Evolutionary conservation across 768 basidiomycete species (phyloP).

Genomic region (Phanerochaete carnosa): DNA sequence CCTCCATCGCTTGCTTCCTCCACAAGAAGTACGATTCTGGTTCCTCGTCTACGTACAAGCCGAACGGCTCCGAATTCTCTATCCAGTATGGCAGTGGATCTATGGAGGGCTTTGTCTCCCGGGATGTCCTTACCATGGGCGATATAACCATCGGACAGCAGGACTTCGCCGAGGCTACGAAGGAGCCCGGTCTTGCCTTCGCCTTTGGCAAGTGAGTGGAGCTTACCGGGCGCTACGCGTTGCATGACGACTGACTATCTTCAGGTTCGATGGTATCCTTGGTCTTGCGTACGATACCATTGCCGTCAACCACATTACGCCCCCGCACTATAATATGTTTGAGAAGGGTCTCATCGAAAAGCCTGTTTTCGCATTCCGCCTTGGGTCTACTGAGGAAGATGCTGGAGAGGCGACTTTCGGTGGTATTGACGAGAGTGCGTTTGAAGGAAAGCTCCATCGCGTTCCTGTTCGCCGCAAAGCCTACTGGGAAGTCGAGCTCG

Average conservation of each 20-base stretch:
- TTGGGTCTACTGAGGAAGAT: slow-evolving; percentile 83
- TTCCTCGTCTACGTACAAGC: slow-evolving; percentile 79
- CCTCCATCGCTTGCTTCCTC: slow-evolving; percentile 90
- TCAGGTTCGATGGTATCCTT: slow-evolving; percentile 91
- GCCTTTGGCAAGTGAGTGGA: slow-evolving; percentile 90
- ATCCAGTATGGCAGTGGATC: slow-evolving; percentile 96
- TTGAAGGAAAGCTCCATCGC: slow-evolving; percentile 77
- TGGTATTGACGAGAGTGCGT: slow-evolving; percentile 76
- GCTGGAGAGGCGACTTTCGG: slow-evolving; percentile 92
- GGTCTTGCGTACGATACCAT: slow-evolving; percentile 96
- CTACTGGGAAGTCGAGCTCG: slow-evolving; percentile 97
- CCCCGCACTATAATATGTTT: slow-evolving; percentile 95
- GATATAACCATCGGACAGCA: slow-evolving; percentile 72
- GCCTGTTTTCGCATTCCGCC: slow-evolving; percentile 91
- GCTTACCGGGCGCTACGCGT: too few species aligned
- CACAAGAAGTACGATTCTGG: slow-evolving; percentile 88
- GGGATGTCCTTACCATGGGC: slow-evolving; percentile 76
- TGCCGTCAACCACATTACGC: slow-evolving; percentile 86
- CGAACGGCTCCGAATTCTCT: slow-evolving; percentile 84
- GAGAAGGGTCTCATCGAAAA: slow-evolving; percentile 75
- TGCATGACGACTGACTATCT: background rate
- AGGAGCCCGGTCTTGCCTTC: slow-evolving; percentile 96
- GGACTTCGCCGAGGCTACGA: slow-evolving; percentile 93
- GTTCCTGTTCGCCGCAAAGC: slow-evolving; percentile 93
- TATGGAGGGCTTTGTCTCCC: slow-evolving; percentile 94